A percentile compares a stretch with the other conserved stretches of the same genome.
Conservation (phyloP, 2,329 filamentous ascomycete genomes). For the Xylariomycetidae sp. region DNA sequence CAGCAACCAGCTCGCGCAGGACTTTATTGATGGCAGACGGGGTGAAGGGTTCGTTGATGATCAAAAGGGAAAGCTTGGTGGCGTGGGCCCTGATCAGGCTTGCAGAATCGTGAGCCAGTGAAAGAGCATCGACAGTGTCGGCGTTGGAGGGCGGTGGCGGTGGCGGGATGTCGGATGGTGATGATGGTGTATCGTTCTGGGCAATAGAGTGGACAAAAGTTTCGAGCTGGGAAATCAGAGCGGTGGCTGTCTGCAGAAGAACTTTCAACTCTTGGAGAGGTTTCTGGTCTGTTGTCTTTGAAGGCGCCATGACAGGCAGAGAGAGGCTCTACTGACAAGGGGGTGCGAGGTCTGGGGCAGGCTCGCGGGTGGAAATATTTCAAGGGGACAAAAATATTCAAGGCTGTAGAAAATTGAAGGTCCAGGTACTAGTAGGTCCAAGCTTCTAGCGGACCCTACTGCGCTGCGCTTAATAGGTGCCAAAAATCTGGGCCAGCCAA, state of each 20-base stretch:
- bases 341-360: too few relatives aligned
- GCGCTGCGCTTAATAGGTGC: too few relatives aligned
- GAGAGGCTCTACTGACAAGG: too few relatives aligned
- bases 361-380: too few relatives aligned
- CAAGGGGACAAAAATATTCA: too few relatives aligned
- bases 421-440: too few relatives aligned
- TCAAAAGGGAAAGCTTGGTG: slow-evolving; percentile 81
- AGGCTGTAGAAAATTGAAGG: too few relatives aligned
- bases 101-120: slow-evolving; percentile 67
- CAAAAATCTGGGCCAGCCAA: too few relatives aligned
- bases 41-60: slow-evolving; percentile 84
- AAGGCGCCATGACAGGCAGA: too few relatives aligned
- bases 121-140: slow-evolving; percentile 52
- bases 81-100: slow-evolving; percentile 74
- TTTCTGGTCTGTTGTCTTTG: too few relatives aligned
- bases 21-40: slow-evolving; percentile 68
- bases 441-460: too few relatives aligned
- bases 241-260: slow-evolving; percentile 23
- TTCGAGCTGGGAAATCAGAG: slow-evolving; percentile 39
- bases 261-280: not conserved
- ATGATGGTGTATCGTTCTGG: slow-evolving; percentile 19
- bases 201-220: slow-evolving; percentile 36
- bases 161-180: slow-evolving; percentile 7
- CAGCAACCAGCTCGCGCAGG: slow-evolving; percentile 65
- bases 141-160: slow-evolving; percentile 10